Evolutionary conservation across 1,139 yeast genomes (phyloP).

Genomic region (Blastobotrys apis): DNA sequence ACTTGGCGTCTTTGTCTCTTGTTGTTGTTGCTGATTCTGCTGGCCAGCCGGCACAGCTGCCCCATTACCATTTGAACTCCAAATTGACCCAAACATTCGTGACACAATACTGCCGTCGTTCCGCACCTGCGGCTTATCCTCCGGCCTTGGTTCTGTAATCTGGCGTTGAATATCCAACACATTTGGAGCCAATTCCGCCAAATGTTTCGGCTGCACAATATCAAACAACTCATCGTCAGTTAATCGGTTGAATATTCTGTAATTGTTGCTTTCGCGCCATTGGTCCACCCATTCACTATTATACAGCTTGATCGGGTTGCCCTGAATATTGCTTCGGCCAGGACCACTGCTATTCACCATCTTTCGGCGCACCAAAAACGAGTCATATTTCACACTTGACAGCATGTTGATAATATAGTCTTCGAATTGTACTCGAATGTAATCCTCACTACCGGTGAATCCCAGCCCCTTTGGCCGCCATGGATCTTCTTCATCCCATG

Average conservation of each 20-base stretch:
- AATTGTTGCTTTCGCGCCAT: conserved; percentile 71
- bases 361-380: conserved; percentile 41
- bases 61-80: conserved; percentile 17
- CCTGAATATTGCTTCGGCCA: conserved; percentile 33
- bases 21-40: no score
- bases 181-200: conserved; percentile 30
- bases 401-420: conserved; percentile 78
- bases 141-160: conserved; percentile 17
- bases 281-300: conserved; percentile 51
- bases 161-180: conserved; percentile 20
- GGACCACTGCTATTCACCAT: conserved; percentile 17
- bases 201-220: conserved; percentile 75
- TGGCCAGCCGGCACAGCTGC: background rate
- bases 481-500: conserved; percentile 44
- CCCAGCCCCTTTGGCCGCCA: conserved; percentile 44
- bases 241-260: conserved; percentile 58
- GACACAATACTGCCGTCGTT: conserved; percentile 29
- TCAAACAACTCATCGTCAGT: conserved; percentile 91
- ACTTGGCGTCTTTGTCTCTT: background rate
- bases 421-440: conserved; percentile 81
- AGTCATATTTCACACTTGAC: conserved; percentile 65
- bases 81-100: conserved; percentile 29
- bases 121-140: conserved; percentile 15
- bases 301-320: conserved; percentile 47
- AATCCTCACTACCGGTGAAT: conserved; percentile 81